A percentile compares a stretch with the other conserved stretches of the same genome.
Evolutionary conservation across 768 basidiomycete species (phyloP).

Genomic region (Kwoniella shandongensis): DNA sequence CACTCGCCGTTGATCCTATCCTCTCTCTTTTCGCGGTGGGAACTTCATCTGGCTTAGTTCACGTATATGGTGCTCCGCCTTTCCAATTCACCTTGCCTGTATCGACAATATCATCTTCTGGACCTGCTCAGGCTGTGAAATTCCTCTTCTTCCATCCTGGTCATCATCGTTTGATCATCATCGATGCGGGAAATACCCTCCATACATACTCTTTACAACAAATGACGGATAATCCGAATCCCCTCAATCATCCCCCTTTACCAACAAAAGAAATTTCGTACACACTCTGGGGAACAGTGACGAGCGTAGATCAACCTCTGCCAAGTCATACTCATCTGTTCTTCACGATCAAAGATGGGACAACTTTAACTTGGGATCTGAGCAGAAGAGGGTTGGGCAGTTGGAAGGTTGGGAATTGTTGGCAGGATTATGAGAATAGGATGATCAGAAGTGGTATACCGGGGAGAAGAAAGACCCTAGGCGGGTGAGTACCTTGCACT

Average conservation of each 20-base stretch:
- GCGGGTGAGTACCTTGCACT: slow-evolving; percentile 37
- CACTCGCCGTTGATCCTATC: slow-evolving; percentile 54
- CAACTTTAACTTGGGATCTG: slow-evolving; percentile 75
- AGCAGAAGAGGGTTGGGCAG: slow-evolving; percentile 65
- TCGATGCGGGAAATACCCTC: slow-evolving; percentile 38
- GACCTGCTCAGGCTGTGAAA: slow-evolving; percentile 20
- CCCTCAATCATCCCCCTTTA: slow-evolving; percentile 38
- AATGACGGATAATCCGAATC: slow-evolving; percentile 38
- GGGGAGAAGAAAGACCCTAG: slow-evolving; percentile 39
- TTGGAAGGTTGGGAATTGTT: slow-evolving; percentile 72
- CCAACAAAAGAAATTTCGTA: slow-evolving; percentile 37
- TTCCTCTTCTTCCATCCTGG: slow-evolving; percentile 38
- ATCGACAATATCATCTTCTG: slow-evolving; percentile 20
- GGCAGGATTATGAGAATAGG: slow-evolving; percentile 68
- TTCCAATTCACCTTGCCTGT: slow-evolving; percentile 56
- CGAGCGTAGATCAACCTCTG: slow-evolving; percentile 42
- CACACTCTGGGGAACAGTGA: slow-evolving; percentile 41
- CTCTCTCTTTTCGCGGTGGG: slow-evolving; percentile 57
- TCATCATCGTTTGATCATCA: slow-evolving; percentile 33
- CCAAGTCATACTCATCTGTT: slow-evolving; percentile 56
- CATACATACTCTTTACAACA: slow-evolving; percentile 38
- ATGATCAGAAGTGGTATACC: slow-evolving; percentile 57
- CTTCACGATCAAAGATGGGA: slow-evolving; percentile 60
- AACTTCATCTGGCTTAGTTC: slow-evolving; percentile 64
- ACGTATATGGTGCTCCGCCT: slow-evolving; percentile 68